Evolutionary conservation across 805 yeast genomes (phyloP).

Genomic region (Pichia paraexigua): DNA sequence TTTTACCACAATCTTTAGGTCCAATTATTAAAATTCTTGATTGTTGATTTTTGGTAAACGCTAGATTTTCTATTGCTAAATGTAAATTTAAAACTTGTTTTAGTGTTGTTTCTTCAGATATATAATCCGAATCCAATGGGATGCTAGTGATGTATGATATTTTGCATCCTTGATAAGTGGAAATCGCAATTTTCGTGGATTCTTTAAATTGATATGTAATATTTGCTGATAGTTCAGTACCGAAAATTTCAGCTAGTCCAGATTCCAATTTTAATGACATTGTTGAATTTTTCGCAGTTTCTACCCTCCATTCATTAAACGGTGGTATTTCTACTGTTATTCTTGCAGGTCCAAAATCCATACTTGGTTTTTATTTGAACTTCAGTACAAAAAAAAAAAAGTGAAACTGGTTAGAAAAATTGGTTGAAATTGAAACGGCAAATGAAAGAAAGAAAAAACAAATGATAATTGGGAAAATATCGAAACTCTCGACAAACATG

Average conservation of each 20-base stretch:
- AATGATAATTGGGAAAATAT: background rate
- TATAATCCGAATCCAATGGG: constrained; percentile 43
- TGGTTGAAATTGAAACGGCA: background rate
- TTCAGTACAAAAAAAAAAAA: too few species aligned
- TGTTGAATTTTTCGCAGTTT: background rate
- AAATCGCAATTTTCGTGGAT: constrained; percentile 43
- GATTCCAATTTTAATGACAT: constrained; percentile 26
- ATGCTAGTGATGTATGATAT: constrained; percentile 42
- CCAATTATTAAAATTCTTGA: constrained; percentile 65
- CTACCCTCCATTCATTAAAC: constrained; percentile 6
- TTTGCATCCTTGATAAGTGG: constrained; percentile 58
- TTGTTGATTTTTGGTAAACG: constrained; percentile 30
- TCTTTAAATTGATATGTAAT: constrained; percentile 52
- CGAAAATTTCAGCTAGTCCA: constrained; percentile 87
- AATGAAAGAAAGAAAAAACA: background rate
- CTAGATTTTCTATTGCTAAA: constrained; percentile 59
- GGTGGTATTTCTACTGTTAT: constrained; percentile 16
- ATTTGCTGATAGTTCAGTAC: constrained; percentile 81
- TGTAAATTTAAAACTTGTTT: constrained; percentile 61
- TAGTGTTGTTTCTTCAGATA: constrained; percentile 52
- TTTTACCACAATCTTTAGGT: constrained; percentile 65
- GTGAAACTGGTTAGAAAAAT: too few species aligned
- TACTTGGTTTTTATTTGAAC: background rate
- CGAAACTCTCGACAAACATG: background rate
- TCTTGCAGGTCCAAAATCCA: constrained; percentile 7